phyloP scores from a whole-genome alignment of 768 basidiomycete species.

The Suillus spraguei region DNA sequence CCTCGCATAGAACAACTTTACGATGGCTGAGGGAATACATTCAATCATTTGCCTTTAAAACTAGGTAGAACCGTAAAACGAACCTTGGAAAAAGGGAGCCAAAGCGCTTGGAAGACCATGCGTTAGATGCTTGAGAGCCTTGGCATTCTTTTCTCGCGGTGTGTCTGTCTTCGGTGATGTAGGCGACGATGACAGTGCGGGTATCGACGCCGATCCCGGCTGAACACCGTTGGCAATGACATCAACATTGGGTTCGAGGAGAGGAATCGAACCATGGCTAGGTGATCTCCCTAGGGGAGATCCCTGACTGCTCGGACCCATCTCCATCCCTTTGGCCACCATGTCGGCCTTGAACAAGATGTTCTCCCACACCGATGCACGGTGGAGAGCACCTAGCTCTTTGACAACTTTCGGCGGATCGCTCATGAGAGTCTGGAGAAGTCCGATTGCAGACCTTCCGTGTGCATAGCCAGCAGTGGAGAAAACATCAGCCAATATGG shows the following conservation, averaged over 20 bases:
- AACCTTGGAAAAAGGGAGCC: slow-evolving; percentile 88
- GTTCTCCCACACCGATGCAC: slow-evolving; percentile 86
- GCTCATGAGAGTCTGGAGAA: slow-evolving; percentile 76
- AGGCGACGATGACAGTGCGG: slow-evolving; percentile 25
- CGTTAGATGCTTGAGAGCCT: slow-evolving; percentile 77
- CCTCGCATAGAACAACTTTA: slow-evolving; percentile 83
- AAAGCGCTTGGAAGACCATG: slow-evolving; percentile 75
- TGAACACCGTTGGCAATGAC: slow-evolving; percentile 33
- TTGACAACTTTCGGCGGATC: slow-evolving; percentile 63
- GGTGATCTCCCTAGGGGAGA: slow-evolving; percentile 55
- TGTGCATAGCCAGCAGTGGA: slow-evolving; percentile 82
- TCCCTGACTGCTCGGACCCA: slow-evolving; percentile 42
- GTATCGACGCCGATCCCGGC: slow-evolving; percentile 24
- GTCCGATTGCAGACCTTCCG: slow-evolving; percentile 69
- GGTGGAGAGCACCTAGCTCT: slow-evolving; percentile 79
- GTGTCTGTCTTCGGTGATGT: slow-evolving; percentile 42
- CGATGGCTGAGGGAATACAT: slow-evolving; percentile 56
- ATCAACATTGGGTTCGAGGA: slow-evolving; percentile 41
- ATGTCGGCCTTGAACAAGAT: slow-evolving; percentile 70
- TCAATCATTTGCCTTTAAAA: neutral
- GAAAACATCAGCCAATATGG: slow-evolving; percentile 86
- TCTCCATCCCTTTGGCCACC: slow-evolving; percentile 53
- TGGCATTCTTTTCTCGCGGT: slow-evolving; percentile 65
- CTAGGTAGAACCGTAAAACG: slow-evolving; percentile 20
- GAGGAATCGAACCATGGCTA: slow-evolving; percentile 41